phyloP scores from a whole-genome alignment of 1,284 basidiomycete genomes.

The Peniophora sp. region DNA sequence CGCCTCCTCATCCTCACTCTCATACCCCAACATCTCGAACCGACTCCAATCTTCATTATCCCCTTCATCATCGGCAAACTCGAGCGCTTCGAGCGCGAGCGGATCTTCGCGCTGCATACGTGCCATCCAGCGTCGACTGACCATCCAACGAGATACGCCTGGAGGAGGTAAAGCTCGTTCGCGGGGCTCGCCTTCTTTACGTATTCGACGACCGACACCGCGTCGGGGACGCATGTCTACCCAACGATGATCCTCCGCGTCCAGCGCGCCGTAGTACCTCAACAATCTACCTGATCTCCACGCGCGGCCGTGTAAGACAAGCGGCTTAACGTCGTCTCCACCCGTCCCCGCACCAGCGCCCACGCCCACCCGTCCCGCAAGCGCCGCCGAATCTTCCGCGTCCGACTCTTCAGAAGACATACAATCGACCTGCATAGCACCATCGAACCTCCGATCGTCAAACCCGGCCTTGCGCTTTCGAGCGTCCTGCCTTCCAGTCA shows the following conservation, averaged over 20 bases:
- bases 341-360: too few species aligned
- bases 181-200: constrained; percentile 45
- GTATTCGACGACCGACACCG: constrained; percentile 44
- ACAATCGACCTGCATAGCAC: constrained; percentile 61
- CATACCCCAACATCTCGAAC: constrained; percentile 44
- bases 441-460: constrained; percentile 55
- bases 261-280: constrained; percentile 48
- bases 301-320: constrained; percentile 41
- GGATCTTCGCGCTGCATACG: constrained; percentile 30
- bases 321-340: constrained; percentile 9
- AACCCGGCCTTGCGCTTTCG: constrained; percentile 44
- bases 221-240: constrained; percentile 43
- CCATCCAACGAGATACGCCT: constrained; percentile 65
- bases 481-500: constrained; percentile 49
- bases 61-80: constrained; percentile 35
- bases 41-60: constrained; percentile 39
- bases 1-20: constrained; percentile 36
- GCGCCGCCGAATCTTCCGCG: constrained; percentile 35
- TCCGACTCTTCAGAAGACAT: constrained; percentile 72
- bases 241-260: constrained; percentile 44
- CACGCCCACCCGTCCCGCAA: constrained; percentile 3
- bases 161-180: constrained; percentile 55
- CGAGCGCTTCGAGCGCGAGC: constrained; percentile 35
- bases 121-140: constrained; percentile 55
- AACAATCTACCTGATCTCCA: constrained; percentile 59